Evolutionary conservation across 306 rosid genomes (phyloP).

Genomic region (Rosa multiflora): DNA sequence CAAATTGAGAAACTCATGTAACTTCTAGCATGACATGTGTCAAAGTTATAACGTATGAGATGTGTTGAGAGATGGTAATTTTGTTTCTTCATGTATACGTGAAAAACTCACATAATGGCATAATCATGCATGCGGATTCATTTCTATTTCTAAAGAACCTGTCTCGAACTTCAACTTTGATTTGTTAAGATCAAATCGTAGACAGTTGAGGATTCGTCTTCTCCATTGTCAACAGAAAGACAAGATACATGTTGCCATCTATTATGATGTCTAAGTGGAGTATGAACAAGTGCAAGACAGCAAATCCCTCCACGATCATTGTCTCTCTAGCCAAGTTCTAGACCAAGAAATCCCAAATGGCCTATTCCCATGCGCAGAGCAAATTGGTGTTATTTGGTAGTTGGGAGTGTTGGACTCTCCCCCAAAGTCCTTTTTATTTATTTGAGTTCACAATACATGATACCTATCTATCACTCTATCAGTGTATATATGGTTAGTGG

Average conservation of each 20-base stretch:
- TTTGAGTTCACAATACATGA: conserved; percentile 9
- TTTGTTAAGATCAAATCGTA: not conserved
- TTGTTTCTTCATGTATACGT: not conserved
- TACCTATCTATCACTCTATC: not conserved
- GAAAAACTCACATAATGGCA: not conserved
- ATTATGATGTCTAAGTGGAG: not conserved
- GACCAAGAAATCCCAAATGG: conserved; percentile 13
- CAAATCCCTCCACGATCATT: conserved; percentile 11
- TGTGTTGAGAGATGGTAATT: not conserved
- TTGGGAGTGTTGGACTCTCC: not conserved
- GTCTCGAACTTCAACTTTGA: too few relatives aligned
- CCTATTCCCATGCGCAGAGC: conserved; percentile 12
- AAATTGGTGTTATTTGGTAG: conserved; percentile 17
- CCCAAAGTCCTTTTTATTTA: conserved; percentile 10
- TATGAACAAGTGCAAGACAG: conserved; percentile 18
- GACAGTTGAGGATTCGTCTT: not conserved
- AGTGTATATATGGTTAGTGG: conserved; percentile 12
- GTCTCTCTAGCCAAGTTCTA: not conserved
- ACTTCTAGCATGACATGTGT: not conserved
- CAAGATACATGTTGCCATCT: not conserved
- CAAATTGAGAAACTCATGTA: not conserved
- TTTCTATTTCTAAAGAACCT: not conserved
- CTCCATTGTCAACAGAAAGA: not conserved
- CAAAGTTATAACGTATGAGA: too few relatives aligned
- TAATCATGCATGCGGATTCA: not conserved